These are phyloP conservation scores for button mushroom (Agaricus bisporus) DNA, from an alignment of 768 basidiomycete genomes.

Conservation along the genomic window DNA sequence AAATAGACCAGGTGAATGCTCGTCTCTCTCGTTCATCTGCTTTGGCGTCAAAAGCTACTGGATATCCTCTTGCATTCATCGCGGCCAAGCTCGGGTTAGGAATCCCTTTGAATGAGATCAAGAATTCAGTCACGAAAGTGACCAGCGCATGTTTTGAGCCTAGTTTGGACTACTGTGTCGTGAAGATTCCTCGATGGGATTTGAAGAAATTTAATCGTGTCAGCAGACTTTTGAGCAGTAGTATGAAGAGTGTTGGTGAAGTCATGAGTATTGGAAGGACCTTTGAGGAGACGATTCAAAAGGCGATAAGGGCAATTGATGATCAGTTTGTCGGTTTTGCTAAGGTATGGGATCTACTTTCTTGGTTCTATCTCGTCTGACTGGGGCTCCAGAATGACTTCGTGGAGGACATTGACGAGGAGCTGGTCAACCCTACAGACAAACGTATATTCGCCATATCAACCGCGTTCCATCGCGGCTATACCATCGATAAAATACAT, in stretches of 20 bases:
- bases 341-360: constrained; percentile 39
- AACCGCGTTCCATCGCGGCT: constrained; percentile 87
- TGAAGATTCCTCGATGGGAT: constrained; percentile 99
- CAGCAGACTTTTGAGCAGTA: constrained; percentile 82
- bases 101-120: constrained; percentile 96
- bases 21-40: constrained; percentile 97
- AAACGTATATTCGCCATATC: constrained; percentile 97
- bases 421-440: constrained; percentile 91
- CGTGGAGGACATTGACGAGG: constrained; percentile 88
- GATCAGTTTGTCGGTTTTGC: constrained; percentile 93
- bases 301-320: constrained; percentile 95
- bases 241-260: constrained; percentile 99
- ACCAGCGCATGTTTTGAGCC: constrained; percentile 98
- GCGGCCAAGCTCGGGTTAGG: constrained; percentile 97
- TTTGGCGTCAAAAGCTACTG: constrained; percentile 96
- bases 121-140: constrained; percentile 94
- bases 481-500: constrained; percentile 94
- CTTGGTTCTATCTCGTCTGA: not conserved
- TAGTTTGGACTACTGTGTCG: constrained; percentile 93
- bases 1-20: constrained; percentile 62
- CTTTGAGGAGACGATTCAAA: constrained; percentile 98
- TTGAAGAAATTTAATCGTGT: constrained; percentile 97
- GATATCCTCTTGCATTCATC: constrained; percentile 96
- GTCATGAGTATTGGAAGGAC: constrained; percentile 99
- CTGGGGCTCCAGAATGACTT: constrained; percentile 61